Evolutionary conservation across 495 filamentous ascomycete genomes (phyloP), one percentile per base, ranked within the genome.

Genomic region (Xylaria curta): DNA sequence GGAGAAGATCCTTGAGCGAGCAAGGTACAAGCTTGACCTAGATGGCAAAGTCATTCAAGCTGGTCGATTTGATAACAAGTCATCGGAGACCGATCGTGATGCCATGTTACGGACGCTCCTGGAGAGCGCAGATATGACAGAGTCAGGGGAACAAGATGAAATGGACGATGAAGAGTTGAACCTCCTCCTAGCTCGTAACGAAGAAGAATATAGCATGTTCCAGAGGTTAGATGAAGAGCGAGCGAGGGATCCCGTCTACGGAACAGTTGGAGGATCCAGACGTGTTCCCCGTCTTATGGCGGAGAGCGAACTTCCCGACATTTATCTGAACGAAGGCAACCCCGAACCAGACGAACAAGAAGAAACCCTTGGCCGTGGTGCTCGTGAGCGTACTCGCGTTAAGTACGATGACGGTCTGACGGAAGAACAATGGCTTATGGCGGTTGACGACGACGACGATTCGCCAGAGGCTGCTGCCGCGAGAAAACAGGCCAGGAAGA

Each of bases 21-120:
- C 96, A 0, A 92, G 97, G 78, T 99, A 91, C 85, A 99, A 99
- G 87, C 89, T 99, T 66, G 95, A 98, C 79, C 97, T 99, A 91
- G 96, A 99, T 78, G 97, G 96, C 79, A 99, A 99, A 84, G 94
- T 99, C 76, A 99, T 99, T 73, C 96, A 99, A 79, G 96, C 96
- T 59, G 96, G 96, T 87, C 96, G 97, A 74, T 99, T 99, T 83
- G 96, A 99, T 76, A 99, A 99, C 82, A 99, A 98, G 80, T 99
- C 96, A 1, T 98, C 96, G 15, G 97, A 97, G 76, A 97, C 97
- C 69, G 96, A 99, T 81, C 93, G 96, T 85, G 96, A 99, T 78
- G 95, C 95, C 24, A 92, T 99, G 86, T 85, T 99, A 66, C 88
- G 96, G 71, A 95, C 94, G 31, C 89, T 99, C 74, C 84, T 99